Percentiles rank a stretch among this genome's conserved stretches.
These are phyloP conservation scores for Arabidopsis arenosa DNA, from an alignment of 345 rosid species.

Conservation along the genomic window DNA sequence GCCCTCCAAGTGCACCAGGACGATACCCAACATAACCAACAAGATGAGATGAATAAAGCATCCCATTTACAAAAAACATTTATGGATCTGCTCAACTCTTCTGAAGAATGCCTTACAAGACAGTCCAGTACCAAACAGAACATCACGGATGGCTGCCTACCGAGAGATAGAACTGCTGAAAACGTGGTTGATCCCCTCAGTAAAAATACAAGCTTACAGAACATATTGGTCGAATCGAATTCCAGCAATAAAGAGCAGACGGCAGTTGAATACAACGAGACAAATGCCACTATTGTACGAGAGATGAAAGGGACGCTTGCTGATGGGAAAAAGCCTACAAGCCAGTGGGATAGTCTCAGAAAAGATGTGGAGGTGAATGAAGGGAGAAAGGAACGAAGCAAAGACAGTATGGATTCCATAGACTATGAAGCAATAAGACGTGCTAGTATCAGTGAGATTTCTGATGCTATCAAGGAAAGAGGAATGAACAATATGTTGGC, in stretches of 20 bases:
- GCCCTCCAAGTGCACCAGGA: constrained; percentile 41
- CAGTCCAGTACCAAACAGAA: constrained; percentile 43
- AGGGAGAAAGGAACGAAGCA: constrained; percentile 55
- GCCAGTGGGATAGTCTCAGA: constrained; percentile 86
- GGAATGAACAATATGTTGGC: constrained; percentile 96
- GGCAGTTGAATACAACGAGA: constrained; percentile 41
- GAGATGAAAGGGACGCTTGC: constrained; percentile 56
- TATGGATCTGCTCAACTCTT: constrained; percentile 38
- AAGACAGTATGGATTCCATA: constrained; percentile 68
- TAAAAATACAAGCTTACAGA: no score
- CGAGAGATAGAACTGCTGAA: constrained; percentile 43
- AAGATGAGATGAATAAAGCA: constrained; percentile 43
- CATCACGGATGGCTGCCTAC: constrained; percentile 38
- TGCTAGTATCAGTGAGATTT: constrained; percentile 57
- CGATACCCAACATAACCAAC: constrained; percentile 43
- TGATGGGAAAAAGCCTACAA: constrained; percentile 50
- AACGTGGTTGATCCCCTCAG: constrained; percentile 30
- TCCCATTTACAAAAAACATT: constrained; percentile 40
- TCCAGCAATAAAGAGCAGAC: constrained; percentile 48
- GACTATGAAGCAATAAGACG: constrained; percentile 86
- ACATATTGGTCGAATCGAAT: constrained; percentile 32
- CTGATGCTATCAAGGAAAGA: constrained; percentile 73
- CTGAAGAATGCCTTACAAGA: constrained; percentile 40
- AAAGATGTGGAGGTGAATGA: constrained; percentile 52
- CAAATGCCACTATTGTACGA: constrained; percentile 46